Base-by-base conservation (phyloP, 2,329 filamentous ascomycete genomes). In the Epichloe festucae region DNA sequence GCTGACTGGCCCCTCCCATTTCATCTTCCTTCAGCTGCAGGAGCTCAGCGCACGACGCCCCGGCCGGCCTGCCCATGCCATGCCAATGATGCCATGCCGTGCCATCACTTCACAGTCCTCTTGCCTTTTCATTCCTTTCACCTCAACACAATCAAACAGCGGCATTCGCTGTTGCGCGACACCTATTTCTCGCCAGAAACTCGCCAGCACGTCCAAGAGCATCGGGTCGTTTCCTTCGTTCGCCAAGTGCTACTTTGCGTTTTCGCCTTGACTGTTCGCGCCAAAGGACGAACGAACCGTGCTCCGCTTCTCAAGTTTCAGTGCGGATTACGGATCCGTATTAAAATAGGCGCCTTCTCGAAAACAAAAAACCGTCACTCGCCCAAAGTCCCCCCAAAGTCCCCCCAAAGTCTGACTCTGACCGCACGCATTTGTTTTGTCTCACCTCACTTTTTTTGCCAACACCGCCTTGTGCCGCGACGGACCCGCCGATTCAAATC, bases 41-140 rank as follows among this genome's bases (percentile, higher is more conserved):
- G 17, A 17, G 17, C 17, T 17, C 17, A 17, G 17, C 17, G 27
- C 27, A 31, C 8, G 27, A 10, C 8, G 8, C 27, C 27, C 27
- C 27, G 3, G 27, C 27, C 27, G 27, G 27, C 27, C 44, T 15
- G 19, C 31, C 38, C 48, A 36, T 34, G 27, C 27, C 27, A 31
- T 31, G 27, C 23, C 23, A 27, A 7, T 27, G 23, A 27, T 27
- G 23, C 27, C 27, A 31, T 31, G 27, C 27, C 27, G 10, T 31
- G 1, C 34, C 34, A 21, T 34, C 34, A 36, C 42, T 23, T 38
- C 41, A 19, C 23, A 31, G 27, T 31, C 31, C 47, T 47, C 47
- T 38, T 41, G 23, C n/a, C 10, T 47, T 35, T 52, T 15, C 46
- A 49, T 54, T 48, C 52, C 46, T 52, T 47, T 49, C 36, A 38